Percentiles rank a stretch among this genome's conserved stretches.
Evolutionary conservation across 495 filamentous ascomycete genomes (phyloP).

Genomic region (Chaetomium tenue): DNA sequence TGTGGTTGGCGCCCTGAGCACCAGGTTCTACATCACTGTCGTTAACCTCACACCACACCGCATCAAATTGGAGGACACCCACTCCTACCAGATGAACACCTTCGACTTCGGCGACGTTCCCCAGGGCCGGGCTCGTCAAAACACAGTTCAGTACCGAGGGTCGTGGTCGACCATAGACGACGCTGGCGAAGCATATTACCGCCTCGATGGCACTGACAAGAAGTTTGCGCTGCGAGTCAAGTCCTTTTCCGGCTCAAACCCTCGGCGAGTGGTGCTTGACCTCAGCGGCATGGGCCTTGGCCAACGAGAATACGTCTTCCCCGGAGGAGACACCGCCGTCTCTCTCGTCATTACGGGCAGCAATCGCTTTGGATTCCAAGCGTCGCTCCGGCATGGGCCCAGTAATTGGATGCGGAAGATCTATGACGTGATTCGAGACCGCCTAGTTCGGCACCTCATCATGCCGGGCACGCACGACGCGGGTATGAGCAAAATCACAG

Average conservation of each 20-base stretch:
- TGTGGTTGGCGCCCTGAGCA: constrained; percentile 13
- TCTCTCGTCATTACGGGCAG: constrained; percentile 35
- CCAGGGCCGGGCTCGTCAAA: constrained; percentile 27
- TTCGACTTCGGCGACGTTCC: constrained; percentile 28
- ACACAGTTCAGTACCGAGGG: constrained; percentile 28
- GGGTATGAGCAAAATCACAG: constrained; percentile 34
- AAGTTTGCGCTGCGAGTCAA: constrained; percentile 23
- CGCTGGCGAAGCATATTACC: constrained; percentile 37
- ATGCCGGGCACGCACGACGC: constrained; percentile 37
- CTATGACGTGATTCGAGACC: constrained; percentile 32
- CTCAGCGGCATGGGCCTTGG: constrained; percentile 31
- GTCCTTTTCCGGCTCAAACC: constrained; percentile 17
- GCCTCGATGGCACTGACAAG: constrained; percentile 29
- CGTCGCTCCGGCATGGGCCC: constrained; percentile 32
- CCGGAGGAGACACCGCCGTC: constrained; percentile 30
- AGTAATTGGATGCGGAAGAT: constrained; percentile 37
- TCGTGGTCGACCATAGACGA: constrained; percentile 22
- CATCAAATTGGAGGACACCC: constrained; percentile 28
- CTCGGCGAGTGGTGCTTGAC: constrained; percentile 25
- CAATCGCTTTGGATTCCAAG: constrained; percentile 27
- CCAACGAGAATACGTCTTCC: constrained; percentile 31
- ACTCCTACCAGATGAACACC: constrained; percentile 36
- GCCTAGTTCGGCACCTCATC: constrained; percentile 32
- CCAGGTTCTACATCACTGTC: constrained; percentile 31
- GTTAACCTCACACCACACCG: constrained; percentile 39